Evolutionary conservation across 2,329 filamentous ascomycete genomes (phyloP).

Genomic region (Teratosphaeria epicoccoides): DNA sequence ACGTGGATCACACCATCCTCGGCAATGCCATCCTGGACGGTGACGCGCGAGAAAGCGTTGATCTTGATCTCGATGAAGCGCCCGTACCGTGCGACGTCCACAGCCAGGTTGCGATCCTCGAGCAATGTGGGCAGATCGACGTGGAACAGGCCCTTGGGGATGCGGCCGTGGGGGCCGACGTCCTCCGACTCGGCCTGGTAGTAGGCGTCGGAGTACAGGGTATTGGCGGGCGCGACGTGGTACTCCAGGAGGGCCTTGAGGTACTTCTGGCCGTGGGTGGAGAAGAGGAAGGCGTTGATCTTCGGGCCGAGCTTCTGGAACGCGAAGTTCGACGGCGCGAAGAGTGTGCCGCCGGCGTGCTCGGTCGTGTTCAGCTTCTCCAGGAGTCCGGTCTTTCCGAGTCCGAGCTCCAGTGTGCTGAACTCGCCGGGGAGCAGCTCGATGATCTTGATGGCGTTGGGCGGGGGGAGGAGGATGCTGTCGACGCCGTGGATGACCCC

Average conservation of each 20-base stretch:
- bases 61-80: slow-evolving; percentile 61
- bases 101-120: slow-evolving; percentile 51
- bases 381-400: slow-evolving; percentile 62
- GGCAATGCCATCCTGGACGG: slow-evolving; percentile 58
- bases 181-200: slow-evolving; percentile 41
- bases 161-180: slow-evolving; percentile 18
- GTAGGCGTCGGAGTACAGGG: slow-evolving; percentile 73
- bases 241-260: slow-evolving; percentile 70
- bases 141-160: slow-evolving; percentile 46
- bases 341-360: slow-evolving; percentile 60
- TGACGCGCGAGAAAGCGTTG: slow-evolving; percentile 60
- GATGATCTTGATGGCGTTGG: slow-evolving; percentile 53
- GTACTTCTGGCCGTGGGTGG: slow-evolving; percentile 60
- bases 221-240: slow-evolving; percentile 62
- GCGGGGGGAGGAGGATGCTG: slow-evolving; percentile 65
- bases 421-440: slow-evolving; percentile 57
- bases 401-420: slow-evolving; percentile 65
- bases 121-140: slow-evolving; percentile 66
- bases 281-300: slow-evolving; percentile 80
- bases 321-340: slow-evolving; percentile 72
- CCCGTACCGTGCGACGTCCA: slow-evolving; percentile 61
- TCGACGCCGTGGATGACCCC: slow-evolving; percentile 73
- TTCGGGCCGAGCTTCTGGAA: slow-evolving; percentile 62
- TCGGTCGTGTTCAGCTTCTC: slow-evolving; percentile 45
- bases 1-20: slow-evolving; percentile 77